phyloP scores from a whole-genome alignment of 441 rosid genomes.

The Flueggea neowawraea region DNA sequence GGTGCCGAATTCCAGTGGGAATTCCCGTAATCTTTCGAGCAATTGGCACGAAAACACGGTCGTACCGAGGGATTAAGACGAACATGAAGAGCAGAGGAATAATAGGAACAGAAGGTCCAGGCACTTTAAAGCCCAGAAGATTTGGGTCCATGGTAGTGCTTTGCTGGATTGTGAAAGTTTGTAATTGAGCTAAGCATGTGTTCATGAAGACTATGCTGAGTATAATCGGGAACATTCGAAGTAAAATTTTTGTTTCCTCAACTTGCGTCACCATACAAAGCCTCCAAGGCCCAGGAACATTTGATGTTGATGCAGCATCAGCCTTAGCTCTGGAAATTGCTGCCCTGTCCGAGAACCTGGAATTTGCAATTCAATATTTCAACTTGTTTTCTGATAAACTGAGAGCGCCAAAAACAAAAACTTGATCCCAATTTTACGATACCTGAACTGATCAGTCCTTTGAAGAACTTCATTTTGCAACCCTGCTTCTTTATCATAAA shows the following conservation, averaged over 20 bases:
- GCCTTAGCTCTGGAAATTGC: constrained; percentile 25
- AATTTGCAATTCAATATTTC: not conserved
- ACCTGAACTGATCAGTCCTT: constrained; percentile 57
- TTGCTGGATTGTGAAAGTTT: constrained; percentile 59
- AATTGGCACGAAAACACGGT: constrained; percentile 47
- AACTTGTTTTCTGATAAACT: not conserved
- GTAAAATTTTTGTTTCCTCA: constrained; percentile 61
- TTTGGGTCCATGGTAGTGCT: constrained; percentile 56
- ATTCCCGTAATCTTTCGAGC: constrained; percentile 52
- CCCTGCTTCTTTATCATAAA: constrained; percentile 35
- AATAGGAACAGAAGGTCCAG: constrained; percentile 53
- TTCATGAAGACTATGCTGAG: constrained; percentile 62
- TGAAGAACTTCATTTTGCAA: constrained; percentile 31
- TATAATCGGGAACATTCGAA: constrained; percentile 59
- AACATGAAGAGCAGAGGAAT: constrained; percentile 52
- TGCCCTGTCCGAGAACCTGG: constrained; percentile 58
- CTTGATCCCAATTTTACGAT: not conserved
- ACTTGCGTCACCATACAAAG: constrained; percentile 58
- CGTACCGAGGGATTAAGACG: constrained; percentile 47
- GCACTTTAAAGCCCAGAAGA: constrained; percentile 38
- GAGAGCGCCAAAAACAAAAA: not conserved
- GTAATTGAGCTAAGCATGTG: constrained; percentile 71
- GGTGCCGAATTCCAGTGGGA: constrained; percentile 50
- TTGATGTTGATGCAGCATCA: constrained; percentile 16
- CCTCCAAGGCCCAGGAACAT: constrained; percentile 37